Percentiles rank a stretch among this genome's conserved stretches.
Evolutionary conservation across 2,329 filamentous ascomycete species (phyloP).

Genomic region (Hortaea sp.): DNA sequence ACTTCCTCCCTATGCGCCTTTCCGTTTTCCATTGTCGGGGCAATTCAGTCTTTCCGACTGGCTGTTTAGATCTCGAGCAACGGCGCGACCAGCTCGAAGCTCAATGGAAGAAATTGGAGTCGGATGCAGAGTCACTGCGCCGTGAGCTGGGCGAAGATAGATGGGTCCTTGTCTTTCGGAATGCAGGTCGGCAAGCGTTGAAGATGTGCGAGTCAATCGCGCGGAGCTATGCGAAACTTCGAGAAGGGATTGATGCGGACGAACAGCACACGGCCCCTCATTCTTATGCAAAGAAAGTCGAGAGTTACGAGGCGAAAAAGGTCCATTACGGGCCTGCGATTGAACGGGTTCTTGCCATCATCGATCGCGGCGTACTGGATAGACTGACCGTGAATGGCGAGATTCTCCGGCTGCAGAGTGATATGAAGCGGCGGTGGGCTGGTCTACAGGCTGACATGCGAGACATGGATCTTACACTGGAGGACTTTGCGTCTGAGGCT

Average conservation of each 20-base stretch:
- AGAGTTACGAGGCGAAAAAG: constrained; percentile 92
- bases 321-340: constrained; percentile 89
- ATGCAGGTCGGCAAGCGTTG: constrained; percentile 80
- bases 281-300: constrained; percentile 68
- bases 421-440: constrained; percentile 76
- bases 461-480: constrained; percentile 64
- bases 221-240: constrained; percentile 71
- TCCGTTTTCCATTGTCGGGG: constrained; percentile 77
- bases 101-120: constrained; percentile 80
- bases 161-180: constrained; percentile 92
- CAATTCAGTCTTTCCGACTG: constrained; percentile 71
- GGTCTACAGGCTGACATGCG: constrained; percentile 65
- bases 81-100: constrained; percentile 64
- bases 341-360: constrained; percentile 80
- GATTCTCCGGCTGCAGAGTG: constrained; percentile 73
- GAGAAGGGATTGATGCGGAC: constrained; percentile 65
- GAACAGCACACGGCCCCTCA: constrained; percentile 63
- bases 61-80: constrained; percentile 78
- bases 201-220: constrained; percentile 97
- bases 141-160: constrained; percentile 90
- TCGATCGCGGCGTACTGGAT: constrained; percentile 90
- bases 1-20: constrained; percentile 91
- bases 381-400: constrained; percentile 95
- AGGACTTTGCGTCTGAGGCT: constrained; percentile 50
- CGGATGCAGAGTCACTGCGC: constrained; percentile 78